Evolutionary conservation across 2,329 filamentous ascomycete species (phyloP).

Genomic region (Colletotrichum lini): DNA sequence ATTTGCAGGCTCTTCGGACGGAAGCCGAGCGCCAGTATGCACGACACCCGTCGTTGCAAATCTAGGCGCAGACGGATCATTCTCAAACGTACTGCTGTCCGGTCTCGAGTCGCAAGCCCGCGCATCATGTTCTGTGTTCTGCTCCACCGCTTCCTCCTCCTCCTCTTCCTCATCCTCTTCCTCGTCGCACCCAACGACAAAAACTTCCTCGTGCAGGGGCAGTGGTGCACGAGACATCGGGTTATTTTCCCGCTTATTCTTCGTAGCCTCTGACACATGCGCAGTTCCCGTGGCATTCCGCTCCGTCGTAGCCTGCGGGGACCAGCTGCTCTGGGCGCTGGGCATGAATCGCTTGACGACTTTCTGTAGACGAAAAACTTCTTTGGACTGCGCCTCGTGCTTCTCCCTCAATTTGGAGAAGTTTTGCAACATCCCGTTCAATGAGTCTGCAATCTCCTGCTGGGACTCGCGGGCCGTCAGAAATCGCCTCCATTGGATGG

Average conservation of each 20-base stretch:
- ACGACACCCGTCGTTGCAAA: not conserved
- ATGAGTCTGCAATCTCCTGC: not conserved
- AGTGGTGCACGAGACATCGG: fast-evolving
- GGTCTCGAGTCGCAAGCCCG: not conserved
- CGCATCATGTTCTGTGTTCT: too few relatives aligned
- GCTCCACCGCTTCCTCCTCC: not conserved
- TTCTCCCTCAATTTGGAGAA: not conserved
- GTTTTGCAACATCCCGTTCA: not conserved
- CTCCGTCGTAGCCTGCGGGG: not conserved
- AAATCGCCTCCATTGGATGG: not conserved
- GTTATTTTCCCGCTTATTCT: not conserved
- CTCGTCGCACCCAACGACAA: not conserved
- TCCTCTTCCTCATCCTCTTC: not conserved
- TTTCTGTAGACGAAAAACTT: not conserved
- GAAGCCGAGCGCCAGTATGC: not conserved
- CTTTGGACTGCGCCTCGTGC: not conserved
- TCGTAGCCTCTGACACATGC: too few relatives aligned
- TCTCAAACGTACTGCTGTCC: not conserved
- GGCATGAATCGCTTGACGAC: too few relatives aligned
- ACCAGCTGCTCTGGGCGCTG: not conserved
- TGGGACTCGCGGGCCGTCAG: not conserved
- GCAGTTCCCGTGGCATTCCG: not conserved
- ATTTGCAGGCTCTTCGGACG: not conserved
- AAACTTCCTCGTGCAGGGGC: not conserved
- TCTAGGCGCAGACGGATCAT: constrained; percentile 1